Evolutionary conservation across 2,329 filamentous ascomycete genomes (phyloP).

Genomic region (Colletotrichum sp.): DNA sequence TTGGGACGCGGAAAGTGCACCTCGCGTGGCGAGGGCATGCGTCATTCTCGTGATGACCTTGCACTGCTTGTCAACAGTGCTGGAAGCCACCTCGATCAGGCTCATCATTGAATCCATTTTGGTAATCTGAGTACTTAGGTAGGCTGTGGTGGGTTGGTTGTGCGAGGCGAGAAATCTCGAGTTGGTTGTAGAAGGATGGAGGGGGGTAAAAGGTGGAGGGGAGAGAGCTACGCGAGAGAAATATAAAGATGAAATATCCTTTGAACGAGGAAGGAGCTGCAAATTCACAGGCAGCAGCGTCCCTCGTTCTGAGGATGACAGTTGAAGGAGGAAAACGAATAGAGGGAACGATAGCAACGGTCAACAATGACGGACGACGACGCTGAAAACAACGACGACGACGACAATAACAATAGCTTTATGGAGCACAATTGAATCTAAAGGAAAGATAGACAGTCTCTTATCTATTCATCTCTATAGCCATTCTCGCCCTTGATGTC

Average conservation of each 20-base stretch:
- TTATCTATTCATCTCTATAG: neutral
- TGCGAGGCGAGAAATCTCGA: neutral
- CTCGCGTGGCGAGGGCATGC: neutral
- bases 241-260: neutral
- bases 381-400: neutral
- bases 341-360: neutral
- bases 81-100: neutral
- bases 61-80: neutral
- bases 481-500: neutral
- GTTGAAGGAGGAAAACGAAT: fast-evolving
- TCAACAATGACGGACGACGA: neutral
- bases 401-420: neutral
- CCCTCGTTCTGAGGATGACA: neutral
- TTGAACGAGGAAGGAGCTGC: neutral
- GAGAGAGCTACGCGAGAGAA: too few species aligned
- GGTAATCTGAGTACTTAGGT: neutral
- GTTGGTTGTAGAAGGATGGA: neutral
- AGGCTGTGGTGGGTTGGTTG: neutral
- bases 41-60: neutral
- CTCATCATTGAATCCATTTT: neutral
- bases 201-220: neutral
- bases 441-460: too few species aligned
- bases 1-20: neutral
- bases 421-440: neutral
- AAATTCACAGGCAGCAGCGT: neutral